Evolutionary conservation across 2,329 filamentous ascomycete species (phyloP), one percentile per base, ranked within the genome.

Genomic region (Penicillium thymicola): DNA sequence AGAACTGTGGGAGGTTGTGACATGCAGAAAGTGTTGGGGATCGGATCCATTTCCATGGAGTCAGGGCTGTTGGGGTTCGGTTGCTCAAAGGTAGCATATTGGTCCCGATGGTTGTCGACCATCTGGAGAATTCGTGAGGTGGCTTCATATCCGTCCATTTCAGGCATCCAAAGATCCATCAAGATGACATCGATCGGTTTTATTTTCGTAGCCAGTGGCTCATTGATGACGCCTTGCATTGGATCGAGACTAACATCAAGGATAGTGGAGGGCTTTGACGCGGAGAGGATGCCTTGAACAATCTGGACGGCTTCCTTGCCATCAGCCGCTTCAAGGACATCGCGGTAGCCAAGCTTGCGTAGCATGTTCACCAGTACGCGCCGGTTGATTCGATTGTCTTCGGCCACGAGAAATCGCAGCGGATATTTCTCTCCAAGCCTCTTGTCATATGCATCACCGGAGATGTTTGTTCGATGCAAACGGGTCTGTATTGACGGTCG

Each of bases 121-220:
- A 86, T 80, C 25, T 76, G 73, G 11, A 88, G 72, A 42, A 90
- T 90, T 45, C 78, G 76, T 64, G 82, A 79, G 0, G 87, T 84
- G 2, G 87, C 87, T 67, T 89, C 83, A 61, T 88, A 89, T 1
- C 87, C 87, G 66, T 89, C 87, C 78, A 89, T 85, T 61, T 85
- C 78, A 0, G 87, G 87, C 86, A 90, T 90, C 87, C 87, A 90
- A 10, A 90, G 79, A 70, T 90, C 87, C 87, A 90, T 90, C 42
- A 89, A 74, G 25, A 90, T 79, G 2, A 88, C 80, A 64, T 89
- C 82, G 55, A 89, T 82, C 3, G 72, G 70, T 54, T 75, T 76
- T 11, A 68, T 59, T 41, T 73, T 70, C 42, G 66, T 61, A 59
- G 63, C 28, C 62, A 67, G 18, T 59, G 67, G 47, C 59, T 64